Evolutionary conservation across 345 rosid species (phyloP).

Genomic region (Carallia brachiata): DNA sequence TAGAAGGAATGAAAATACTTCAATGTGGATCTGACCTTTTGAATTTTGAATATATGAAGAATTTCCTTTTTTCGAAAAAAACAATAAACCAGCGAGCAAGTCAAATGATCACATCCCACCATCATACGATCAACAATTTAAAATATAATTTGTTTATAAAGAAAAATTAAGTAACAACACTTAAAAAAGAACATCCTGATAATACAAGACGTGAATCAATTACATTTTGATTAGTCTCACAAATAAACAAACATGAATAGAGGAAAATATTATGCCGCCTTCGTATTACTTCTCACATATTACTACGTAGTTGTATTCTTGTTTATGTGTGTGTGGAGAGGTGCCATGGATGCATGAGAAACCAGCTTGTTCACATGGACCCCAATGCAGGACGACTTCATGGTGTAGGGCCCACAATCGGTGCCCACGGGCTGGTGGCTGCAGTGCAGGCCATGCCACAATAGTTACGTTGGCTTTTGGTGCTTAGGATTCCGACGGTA

Average conservation of each 20-base stretch:
- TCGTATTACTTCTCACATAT: too few relatives aligned
- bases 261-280: too few relatives aligned
- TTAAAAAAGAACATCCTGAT: too few relatives aligned
- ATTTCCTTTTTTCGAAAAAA: too few relatives aligned
- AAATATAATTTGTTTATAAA: not conserved
- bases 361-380: constrained; percentile 17
- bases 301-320: too few relatives aligned
- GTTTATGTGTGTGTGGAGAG: not conserved
- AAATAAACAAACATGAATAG: too few relatives aligned
- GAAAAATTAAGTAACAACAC: too few relatives aligned
- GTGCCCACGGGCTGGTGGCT: not conserved
- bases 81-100: not conserved
- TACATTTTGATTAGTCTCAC: too few relatives aligned
- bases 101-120: constrained; percentile 3
- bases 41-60: too few relatives aligned
- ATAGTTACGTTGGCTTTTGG: not conserved
- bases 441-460: not conserved
- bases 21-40: not conserved
- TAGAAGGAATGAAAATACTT: too few relatives aligned
- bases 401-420: not conserved
- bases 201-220: too few relatives aligned
- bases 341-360: constrained; percentile 12
- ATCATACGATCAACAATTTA: not conserved
- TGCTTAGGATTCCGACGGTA: constrained; percentile 21
- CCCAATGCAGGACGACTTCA: constrained; percentile 18